Percentiles rank a stretch among this genome's conserved stretches.
These are phyloP conservation scores for Skeletonema marinoi DNA, from an alignment of 108 stramenopile species.

Conservation along the genomic window DNA sequence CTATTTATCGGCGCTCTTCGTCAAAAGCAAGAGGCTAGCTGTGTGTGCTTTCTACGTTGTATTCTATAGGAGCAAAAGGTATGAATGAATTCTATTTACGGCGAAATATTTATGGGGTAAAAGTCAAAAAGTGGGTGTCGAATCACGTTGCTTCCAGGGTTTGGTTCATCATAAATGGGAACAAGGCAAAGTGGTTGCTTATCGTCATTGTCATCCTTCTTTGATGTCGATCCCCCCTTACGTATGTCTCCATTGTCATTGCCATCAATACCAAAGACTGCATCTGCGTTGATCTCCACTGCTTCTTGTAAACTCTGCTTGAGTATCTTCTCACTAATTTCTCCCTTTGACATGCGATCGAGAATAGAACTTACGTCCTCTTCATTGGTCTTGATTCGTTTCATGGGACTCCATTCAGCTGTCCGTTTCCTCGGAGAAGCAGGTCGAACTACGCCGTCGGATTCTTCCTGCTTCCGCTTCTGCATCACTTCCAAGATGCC, in stretches of 20 bases:
- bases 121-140: constrained; percentile 76
- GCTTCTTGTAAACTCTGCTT: constrained; percentile 55
- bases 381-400: constrained; percentile 17
- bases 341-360: constrained; percentile 45
- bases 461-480: constrained; percentile 62
- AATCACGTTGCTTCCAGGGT: constrained; percentile 46
- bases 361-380: constrained; percentile 44
- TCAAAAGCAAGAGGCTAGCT: too few relatives aligned
- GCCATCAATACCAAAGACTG: constrained; percentile 46
- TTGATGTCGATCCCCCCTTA: constrained; percentile 19
- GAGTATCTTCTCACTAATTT: constrained; percentile 57
- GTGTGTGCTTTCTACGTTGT: too few relatives aligned
- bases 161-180: constrained; percentile 56
- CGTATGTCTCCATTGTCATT: constrained; percentile 15
- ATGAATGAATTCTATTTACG: not conserved
- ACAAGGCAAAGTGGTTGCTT: constrained; percentile 66
- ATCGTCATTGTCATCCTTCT: constrained; percentile 37
- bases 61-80: too few relatives aligned
- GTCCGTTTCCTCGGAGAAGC: constrained; percentile 37
- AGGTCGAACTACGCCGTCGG: constrained; percentile 7
- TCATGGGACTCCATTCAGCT: constrained; percentile 32
- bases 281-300: constrained; percentile 61
- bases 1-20: too few relatives aligned
- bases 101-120: constrained; percentile 52
- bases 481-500: constrained; percentile 75